phyloP scores from a whole-genome alignment of 306 rosid species.

The Lathyrus oleraceus region DNA sequence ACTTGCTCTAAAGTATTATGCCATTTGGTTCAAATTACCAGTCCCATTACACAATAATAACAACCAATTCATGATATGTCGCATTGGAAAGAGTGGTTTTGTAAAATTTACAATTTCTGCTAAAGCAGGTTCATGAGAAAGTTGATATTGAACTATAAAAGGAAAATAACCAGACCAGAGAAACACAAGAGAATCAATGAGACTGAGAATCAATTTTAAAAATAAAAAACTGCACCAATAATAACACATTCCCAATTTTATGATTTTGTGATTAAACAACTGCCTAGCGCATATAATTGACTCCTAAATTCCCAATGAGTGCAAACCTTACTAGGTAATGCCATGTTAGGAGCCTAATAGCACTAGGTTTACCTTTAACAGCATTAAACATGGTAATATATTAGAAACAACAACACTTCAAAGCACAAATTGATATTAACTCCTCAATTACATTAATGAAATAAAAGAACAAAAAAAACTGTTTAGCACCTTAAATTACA shows the following conservation, averaged over 20 bases:
- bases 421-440: constrained; percentile 3
- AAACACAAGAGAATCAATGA: not conserved
- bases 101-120: not conserved
- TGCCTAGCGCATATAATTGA: not conserved
- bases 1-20: not conserved
- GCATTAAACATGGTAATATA: not conserved
- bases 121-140: not conserved
- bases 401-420: not conserved
- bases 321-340: not conserved
- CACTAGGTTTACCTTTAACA: not conserved
- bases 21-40: not conserved
- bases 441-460: not conserved
- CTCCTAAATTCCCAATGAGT: not conserved
- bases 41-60: not conserved
- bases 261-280: not conserved
- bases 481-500: constrained; percentile 2
- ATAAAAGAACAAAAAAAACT: not conserved
- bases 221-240: not conserved
- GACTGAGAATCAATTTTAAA: not conserved
- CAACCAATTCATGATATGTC: not conserved
- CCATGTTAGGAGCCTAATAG: not conserved
- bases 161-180: not conserved
- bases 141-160: not conserved
- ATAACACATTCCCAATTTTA: not conserved
- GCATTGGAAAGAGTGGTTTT: not conserved